These are phyloP conservation scores for Curvularia lunata DNA, from an alignment of 2,329 filamentous ascomycete genomes.

Conservation along the genomic window DNA sequence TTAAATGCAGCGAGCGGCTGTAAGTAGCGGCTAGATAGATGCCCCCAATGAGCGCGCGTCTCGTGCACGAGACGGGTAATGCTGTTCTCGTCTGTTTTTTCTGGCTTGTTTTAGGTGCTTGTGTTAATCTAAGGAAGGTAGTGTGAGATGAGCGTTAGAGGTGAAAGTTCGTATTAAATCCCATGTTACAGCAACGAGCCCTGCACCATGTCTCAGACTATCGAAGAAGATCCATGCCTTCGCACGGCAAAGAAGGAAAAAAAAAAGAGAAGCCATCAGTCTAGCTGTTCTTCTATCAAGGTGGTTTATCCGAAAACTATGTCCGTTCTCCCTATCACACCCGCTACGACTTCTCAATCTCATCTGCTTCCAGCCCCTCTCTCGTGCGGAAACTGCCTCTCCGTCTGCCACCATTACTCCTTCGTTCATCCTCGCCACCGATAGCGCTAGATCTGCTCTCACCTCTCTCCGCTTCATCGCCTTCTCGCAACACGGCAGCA, in stretches of 20 bases:
- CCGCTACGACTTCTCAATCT: neutral
- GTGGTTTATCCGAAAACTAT: neutral
- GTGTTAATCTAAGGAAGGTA: neutral
- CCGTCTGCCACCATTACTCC: slow-evolving; percentile 1
- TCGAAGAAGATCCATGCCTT: no score
- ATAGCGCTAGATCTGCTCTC: slow-evolving; percentile 6
- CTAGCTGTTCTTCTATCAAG: neutral
- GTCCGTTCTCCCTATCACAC: neutral
- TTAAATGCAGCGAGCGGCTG: neutral
- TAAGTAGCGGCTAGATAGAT: neutral
- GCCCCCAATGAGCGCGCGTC: neutral
- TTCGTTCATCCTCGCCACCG: slow-evolving; percentile 10
- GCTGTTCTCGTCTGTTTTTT: neutral
- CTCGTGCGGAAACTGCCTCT: slow-evolving; percentile 4
- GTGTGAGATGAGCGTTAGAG: no score
- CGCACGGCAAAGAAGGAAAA: no score
- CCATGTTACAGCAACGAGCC: no score
- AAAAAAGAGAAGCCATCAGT: neutral
- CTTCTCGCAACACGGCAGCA: slow-evolving; percentile 26
- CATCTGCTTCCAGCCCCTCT: neutral
- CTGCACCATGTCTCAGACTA: no score
- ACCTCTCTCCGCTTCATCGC: slow-evolving; percentile 34
- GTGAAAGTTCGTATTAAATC: no score
- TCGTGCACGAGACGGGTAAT: neutral
- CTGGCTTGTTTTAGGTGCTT: neutral